Evolutionary conservation across 2,329 filamentous ascomycete genomes (phyloP).

Genomic region (Fusarium sp.): DNA sequence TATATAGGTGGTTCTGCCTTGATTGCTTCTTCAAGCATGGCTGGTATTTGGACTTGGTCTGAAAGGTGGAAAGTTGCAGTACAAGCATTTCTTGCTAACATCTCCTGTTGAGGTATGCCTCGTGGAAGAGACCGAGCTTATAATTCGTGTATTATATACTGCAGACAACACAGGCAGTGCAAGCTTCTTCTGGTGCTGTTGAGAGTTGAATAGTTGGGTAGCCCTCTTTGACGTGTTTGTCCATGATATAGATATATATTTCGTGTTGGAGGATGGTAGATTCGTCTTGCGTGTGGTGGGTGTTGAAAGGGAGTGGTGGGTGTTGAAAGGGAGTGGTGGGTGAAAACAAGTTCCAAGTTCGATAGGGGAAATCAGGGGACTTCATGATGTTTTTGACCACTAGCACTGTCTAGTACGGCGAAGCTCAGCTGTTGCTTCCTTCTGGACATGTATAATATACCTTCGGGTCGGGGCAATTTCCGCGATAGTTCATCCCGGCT

Average conservation of each 20-base stretch:
- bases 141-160: background rate
- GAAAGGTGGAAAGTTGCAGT: background rate
- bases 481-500: no score
- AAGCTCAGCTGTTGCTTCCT: background rate
- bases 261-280: background rate
- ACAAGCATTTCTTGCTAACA: background rate
- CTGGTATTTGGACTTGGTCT: background rate
- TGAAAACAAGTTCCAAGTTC: background rate
- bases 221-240: background rate
- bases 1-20: background rate
- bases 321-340: background rate
- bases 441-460: background rate
- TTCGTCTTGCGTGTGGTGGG: background rate
- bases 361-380: background rate
- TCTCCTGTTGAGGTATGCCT: background rate
- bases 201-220: background rate
- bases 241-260: background rate
- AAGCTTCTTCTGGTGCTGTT: no score
- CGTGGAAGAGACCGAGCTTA: background rate
- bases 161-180: background rate
- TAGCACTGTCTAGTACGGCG: background rate
- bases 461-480: no score
- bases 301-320: background rate
- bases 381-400: accelerated
- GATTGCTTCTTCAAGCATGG: background rate